These are phyloP conservation scores for Saccharomycopsis sp. DNA, from an alignment of 805 yeast genomes.

Conservation along the genomic window DNA sequence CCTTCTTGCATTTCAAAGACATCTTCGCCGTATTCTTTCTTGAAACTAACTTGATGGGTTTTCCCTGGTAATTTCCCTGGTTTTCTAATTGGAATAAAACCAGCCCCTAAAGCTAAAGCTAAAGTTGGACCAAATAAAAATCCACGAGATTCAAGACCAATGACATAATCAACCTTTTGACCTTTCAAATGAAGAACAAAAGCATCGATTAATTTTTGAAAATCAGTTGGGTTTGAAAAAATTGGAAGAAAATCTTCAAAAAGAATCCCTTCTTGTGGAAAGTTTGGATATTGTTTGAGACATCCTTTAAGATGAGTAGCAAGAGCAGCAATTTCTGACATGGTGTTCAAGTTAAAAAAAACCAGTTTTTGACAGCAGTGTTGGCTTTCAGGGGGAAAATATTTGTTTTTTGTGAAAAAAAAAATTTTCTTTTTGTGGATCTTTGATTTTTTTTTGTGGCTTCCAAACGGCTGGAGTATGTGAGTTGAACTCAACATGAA, in stretches of 20 bases:
- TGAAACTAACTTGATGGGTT: conserved; percentile 56
- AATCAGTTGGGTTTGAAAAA: conserved; percentile 70
- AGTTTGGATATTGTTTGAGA: conserved; percentile 77
- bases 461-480: too few relatives aligned
- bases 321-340: not conserved
- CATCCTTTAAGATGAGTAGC: conserved; percentile 39
- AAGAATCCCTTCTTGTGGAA: conserved; percentile 85
- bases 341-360: too few relatives aligned
- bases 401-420: too few relatives aligned
- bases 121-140: conserved; percentile 93
- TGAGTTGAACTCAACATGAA: too few relatives aligned
- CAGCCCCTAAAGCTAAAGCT: conserved; percentile 80
- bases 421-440: too few relatives aligned
- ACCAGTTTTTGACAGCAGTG: too few relatives aligned
- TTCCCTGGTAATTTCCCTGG: conserved; percentile 93
- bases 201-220: conserved; percentile 72
- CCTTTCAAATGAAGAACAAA: conserved; percentile 63
- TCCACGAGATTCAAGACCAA: conserved; percentile 96
- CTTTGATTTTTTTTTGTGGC: too few relatives aligned
- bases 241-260: conserved; percentile 96
- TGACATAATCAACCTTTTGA: conserved; percentile 69
- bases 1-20: conserved; percentile 79
- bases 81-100: conserved; percentile 93
- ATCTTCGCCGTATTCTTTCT: conserved; percentile 91
- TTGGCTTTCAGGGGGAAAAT: too few relatives aligned